Percentiles rank a stretch among this genome's conserved stretches.
Conservation (phyloP, 2,329 filamentous ascomycete species). For the Ceratocystis eucalypticola region DNA sequence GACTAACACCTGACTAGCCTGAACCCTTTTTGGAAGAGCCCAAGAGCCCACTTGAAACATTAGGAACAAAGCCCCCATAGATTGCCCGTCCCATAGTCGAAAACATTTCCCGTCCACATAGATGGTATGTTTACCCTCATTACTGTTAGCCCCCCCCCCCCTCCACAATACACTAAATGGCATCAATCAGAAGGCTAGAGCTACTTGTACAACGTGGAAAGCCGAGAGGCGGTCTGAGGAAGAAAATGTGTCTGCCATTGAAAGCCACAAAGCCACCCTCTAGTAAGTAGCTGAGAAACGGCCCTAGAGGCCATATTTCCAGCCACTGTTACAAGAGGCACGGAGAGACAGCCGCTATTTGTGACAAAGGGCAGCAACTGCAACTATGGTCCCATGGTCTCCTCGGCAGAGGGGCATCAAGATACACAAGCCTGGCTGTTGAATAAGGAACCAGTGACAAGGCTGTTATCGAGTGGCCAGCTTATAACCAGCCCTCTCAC, state of each 20-base stretch:
- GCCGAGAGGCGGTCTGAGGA: conserved; percentile 5
- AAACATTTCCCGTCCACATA: not conserved
- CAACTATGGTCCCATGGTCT: not conserved
- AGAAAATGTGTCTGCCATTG: not conserved
- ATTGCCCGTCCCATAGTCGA: not conserved
- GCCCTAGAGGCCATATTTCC: not conserved
- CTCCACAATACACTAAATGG: not conserved
- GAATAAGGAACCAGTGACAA: not conserved
- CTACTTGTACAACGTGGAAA: not conserved
- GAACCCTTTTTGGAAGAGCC: no score
- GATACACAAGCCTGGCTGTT: not conserved
- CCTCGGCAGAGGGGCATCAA: not conserved
- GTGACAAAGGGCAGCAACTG: not conserved
- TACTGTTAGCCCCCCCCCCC: not conserved
- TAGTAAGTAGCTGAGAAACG: not conserved
- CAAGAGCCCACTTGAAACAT: no score
- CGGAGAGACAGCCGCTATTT: not conserved
- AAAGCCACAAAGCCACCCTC: not conserved
- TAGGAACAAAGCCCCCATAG: not conserved
- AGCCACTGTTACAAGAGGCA: not conserved
- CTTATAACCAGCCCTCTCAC: no score
- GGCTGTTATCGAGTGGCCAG: no score
- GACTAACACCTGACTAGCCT: no score
- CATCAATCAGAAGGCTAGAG: not conserved
- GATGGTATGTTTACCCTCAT: not conserved